Evolutionary conservation across 345 rosid genomes (phyloP).

Genomic region (Firmiana major): DNA sequence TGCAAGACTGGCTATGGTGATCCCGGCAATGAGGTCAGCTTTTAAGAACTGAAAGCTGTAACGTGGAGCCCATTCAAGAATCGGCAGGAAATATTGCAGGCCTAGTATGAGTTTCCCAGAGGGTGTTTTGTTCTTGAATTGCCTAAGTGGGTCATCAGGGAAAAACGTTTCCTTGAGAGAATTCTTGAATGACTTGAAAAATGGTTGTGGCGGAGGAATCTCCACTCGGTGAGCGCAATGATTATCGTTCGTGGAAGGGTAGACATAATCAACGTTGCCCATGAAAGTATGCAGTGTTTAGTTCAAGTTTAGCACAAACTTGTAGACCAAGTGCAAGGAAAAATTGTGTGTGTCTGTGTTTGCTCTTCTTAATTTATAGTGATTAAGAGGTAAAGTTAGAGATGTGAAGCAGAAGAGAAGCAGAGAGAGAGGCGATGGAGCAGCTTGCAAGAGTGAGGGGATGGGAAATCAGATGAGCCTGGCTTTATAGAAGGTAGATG

Average conservation of each 20-base stretch:
- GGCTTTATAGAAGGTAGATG: not conserved
- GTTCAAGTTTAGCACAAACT: not conserved
- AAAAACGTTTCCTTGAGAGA: slow-evolving; percentile 81
- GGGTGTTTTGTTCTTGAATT: slow-evolving; percentile 63
- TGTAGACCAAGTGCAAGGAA: not conserved
- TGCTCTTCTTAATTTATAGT: not conserved
- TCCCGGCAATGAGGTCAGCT: slow-evolving; percentile 69
- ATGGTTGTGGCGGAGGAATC: slow-evolving; percentile 70
- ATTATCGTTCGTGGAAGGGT: slow-evolving; percentile 13
- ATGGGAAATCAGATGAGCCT: not conserved
- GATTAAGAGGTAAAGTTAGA: not conserved
- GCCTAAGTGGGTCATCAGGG: slow-evolving; percentile 81
- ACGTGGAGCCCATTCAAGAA: slow-evolving; percentile 74
- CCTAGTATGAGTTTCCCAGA: slow-evolving; percentile 42
- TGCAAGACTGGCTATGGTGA: slow-evolving; percentile 93
- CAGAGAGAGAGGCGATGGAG: slow-evolving; percentile 13
- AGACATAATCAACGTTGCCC: slow-evolving; percentile 33
- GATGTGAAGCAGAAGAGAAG: not conserved
- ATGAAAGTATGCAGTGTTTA: not conserved
- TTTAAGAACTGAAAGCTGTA: slow-evolving; percentile 60
- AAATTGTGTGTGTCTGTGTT: not conserved
- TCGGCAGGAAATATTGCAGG: slow-evolving; percentile 63
- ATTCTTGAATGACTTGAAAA: slow-evolving; percentile 52
- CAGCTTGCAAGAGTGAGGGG: slow-evolving; percentile 8
- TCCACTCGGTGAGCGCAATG: slow-evolving; percentile 35